Evolutionary conservation across 2,329 filamentous ascomycete species (phyloP), one percentile per base, ranked within the genome.

Genomic region (Fusarium graminum): DNA sequence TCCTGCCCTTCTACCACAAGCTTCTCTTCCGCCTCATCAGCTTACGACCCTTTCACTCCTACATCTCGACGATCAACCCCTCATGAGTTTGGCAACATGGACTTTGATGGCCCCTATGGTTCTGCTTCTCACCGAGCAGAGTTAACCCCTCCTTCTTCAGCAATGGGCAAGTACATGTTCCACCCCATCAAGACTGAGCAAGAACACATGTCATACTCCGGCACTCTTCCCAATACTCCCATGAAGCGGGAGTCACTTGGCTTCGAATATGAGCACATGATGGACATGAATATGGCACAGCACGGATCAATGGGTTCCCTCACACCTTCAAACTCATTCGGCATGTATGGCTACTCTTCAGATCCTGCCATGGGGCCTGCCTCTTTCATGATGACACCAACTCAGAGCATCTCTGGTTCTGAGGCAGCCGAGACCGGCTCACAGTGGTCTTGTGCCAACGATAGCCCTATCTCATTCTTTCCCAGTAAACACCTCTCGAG

Each of bases 31-130:
- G 74, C 76, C 29, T 79, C 78, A 28, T 80, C 78, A 30, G 68
- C 72, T 50, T 82, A 80, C 75, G 80, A 80, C 39, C 76, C 80
- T 26, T 82, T 78, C 60, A 83, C 81, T 39, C 81, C 81, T 42
- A 78, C 75, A 29, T 82, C 81, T 55, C 75, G 79, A 71, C 78
- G 80, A 54, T 82, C 81, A 42, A 80, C 80, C 17, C 80, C 81
- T 10, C 74, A 79, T 64, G 75, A 77, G 53, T 72, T 78, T 43
- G 64, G 77, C 36, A 70, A 69, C 49, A 69, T 81, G 63, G 77
- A 79, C 42, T 80, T 79, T 63, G 76, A 81, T 17, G 72, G 69
- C n/a, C 63, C 70, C 52, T 79, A 74, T 46, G 68, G 61, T 50
- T 58, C 52, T 52, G 43, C 68, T 36, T 41, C 72, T 28, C 74